These are phyloP conservation scores for Lasiosphaeriaceae sp. DNA, from an alignment of 495 filamentous ascomycete species.

Conservation along the genomic window DNA sequence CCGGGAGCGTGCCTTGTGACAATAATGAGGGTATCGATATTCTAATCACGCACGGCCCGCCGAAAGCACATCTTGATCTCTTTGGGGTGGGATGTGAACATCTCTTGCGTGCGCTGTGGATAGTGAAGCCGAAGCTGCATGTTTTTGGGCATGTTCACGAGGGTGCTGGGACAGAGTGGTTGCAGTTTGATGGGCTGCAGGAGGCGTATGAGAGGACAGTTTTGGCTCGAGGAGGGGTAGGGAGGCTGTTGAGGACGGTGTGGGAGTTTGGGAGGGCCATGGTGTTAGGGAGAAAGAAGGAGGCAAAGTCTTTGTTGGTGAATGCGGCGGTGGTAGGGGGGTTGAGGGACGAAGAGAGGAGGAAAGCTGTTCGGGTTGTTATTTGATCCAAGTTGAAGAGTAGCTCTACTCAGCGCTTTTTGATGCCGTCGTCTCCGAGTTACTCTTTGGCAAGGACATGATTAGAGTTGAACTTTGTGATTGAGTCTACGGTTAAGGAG, in stretches of 20 bases:
- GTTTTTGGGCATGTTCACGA: constrained; percentile 75
- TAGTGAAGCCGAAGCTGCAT: constrained; percentile 63
- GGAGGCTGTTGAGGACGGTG: constrained; percentile 11
- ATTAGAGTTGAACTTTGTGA: too few relatives aligned
- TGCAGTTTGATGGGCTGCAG: constrained; percentile 23
- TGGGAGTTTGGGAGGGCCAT: not conserved
- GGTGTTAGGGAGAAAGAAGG: not conserved
- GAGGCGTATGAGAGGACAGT: constrained; percentile 18
- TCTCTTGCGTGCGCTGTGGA: constrained; percentile 65
- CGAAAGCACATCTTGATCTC: constrained; percentile 62
- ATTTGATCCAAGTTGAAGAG: not conserved
- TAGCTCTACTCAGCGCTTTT: too few relatives aligned
- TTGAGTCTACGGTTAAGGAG: too few relatives aligned
- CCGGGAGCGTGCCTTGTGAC: not conserved
- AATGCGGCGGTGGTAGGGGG: constrained; percentile 12
- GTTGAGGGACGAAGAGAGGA: constrained; percentile 11
- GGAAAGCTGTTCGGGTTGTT: constrained; percentile 6
- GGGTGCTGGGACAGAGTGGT: constrained; percentile 39
- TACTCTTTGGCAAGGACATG: too few relatives aligned
- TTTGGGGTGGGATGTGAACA: constrained; percentile 56
- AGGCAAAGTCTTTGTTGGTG: constrained; percentile 15
- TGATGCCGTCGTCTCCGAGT: too few relatives aligned
- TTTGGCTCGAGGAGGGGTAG: constrained; percentile 15
- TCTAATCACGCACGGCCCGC: constrained; percentile 69
- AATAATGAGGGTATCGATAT: constrained; percentile 52